Conservation (phyloP, 2,329 filamentous ascomycete species). For the Didymella keratinophila region DNA sequence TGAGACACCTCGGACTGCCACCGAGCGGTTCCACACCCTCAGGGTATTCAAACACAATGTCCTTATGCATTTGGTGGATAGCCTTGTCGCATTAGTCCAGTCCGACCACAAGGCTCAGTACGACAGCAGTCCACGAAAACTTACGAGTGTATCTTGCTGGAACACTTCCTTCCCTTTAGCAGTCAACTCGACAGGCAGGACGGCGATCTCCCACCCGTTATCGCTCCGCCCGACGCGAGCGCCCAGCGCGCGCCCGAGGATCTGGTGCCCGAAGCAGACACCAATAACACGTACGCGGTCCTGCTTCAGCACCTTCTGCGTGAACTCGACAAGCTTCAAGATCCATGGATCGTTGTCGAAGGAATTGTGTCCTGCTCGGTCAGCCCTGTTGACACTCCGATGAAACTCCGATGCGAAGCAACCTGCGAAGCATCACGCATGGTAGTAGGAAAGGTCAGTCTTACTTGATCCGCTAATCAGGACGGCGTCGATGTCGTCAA, state of each 20-base stretch:
- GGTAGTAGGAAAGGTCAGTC: background rate
- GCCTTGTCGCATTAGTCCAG: conserved; percentile 55
- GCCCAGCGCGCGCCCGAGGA: conserved; percentile 76
- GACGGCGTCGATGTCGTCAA: conserved; percentile 80
- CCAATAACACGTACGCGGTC: conserved; percentile 75
- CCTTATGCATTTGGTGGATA: conserved; percentile 87
- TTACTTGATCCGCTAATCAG: conserved; percentile 76
- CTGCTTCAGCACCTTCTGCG: conserved; percentile 66
- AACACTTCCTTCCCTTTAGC: conserved; percentile 76
- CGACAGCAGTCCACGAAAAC: background rate
- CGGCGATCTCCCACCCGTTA: conserved; percentile 82
- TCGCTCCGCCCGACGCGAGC: conserved; percentile 71
- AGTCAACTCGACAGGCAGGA: conserved; percentile 73
- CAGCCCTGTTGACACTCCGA: background rate
- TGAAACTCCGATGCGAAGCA: background rate
- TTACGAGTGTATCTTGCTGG: conserved; percentile 67
- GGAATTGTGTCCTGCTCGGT: conserved; percentile 68
- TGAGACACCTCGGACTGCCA: conserved; percentile 69
- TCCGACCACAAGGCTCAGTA: no score
- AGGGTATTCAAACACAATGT: conserved; percentile 73
- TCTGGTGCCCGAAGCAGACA: conserved; percentile 89
- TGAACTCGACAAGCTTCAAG: conserved; percentile 73
- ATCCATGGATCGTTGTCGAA: conserved; percentile 82
- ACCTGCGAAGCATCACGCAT: no score
- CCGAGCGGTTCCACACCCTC: conserved; percentile 69